Evolutionary conservation across 108 stramenopile genomes (phyloP), one percentile per base, ranked within the genome.

Genomic region (Cyclotella choctawhatcheeana): DNA sequence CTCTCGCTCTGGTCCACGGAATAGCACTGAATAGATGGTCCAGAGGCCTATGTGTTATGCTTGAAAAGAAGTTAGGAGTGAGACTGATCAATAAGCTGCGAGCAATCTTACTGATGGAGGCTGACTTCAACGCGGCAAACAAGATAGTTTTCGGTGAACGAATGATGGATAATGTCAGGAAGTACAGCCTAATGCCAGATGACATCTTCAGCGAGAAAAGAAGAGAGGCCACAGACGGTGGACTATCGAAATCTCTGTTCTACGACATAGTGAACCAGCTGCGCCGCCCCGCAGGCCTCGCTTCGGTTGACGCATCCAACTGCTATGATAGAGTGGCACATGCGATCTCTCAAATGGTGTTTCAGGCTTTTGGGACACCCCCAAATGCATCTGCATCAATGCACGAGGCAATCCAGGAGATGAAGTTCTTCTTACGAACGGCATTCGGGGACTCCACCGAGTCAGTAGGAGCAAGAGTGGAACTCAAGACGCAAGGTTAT

Each of bases 101-200:
- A 24, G 58, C 70, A 8, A 71, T 71, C 40, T 56, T 71, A 8
- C 18, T 71, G 24, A 62, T 71, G 70, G 70, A 71, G 34, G 59
- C 59, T 16, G 69, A 71, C 32, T 71, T 71, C 31, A 71, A 71
- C 48, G 5, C 22, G 16, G 5, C 16, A 2, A 58, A 59, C 27
- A 70, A 70, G 44, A 26, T 26, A 1, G 47, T 70, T 2, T 59
- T 29, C 40, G 58, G 69, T 3, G 25, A 30, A 17, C 35, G 69
- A 33, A 61, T 61, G 59, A 3, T 71, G 32, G n/a, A 51, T 21
- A 59, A 71, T 51, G 69, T 31, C 0, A 37, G 69, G 30, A 32
- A 16, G 1, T 47, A 59, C 29, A 43, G 45, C 0, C 26, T 59
- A 0, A 70, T 70, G 56, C 25, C 58, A 22, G 69, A 59, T 3